Percentiles rank a stretch among this genome's conserved stretches.
Evolutionary conservation across 192 early-diverging fungal genomes (phyloP).

Genomic region (Gaertneriomyces semiglobifer): DNA sequence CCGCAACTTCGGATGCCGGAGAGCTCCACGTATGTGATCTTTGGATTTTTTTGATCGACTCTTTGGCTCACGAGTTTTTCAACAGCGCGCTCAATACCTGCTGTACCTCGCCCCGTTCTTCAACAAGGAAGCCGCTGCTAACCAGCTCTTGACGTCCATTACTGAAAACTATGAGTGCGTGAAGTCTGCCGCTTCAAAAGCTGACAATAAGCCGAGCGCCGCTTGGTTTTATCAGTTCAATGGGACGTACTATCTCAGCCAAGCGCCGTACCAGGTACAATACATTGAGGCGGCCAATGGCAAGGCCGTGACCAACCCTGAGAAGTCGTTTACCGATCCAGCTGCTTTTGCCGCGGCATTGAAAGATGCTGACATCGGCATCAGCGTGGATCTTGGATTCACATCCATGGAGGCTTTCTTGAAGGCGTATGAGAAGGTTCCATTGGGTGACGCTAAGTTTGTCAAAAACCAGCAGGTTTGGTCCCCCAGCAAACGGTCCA

Average conservation of each 20-base stretch:
- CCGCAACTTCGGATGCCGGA: neutral
- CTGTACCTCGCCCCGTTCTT: slow-evolving; percentile 16
- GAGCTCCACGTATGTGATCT: neutral
- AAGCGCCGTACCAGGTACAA: neutral
- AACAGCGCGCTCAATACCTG: slow-evolving; percentile 13
- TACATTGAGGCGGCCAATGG: slow-evolving; percentile 1
- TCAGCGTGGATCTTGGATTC: neutral
- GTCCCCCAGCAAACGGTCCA: slow-evolving; percentile 12
- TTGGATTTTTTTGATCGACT: neutral
- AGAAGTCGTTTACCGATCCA: neutral
- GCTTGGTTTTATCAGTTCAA: slow-evolving; percentile 5
- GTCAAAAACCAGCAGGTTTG: slow-evolving; percentile 2
- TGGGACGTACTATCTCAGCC: neutral
- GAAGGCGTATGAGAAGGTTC: neutral
- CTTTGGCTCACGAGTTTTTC: neutral
- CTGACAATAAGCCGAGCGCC: slow-evolving; percentile 3
- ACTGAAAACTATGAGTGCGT: slow-evolving; percentile 16
- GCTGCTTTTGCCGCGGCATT: neutral
- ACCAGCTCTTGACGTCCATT: neutral
- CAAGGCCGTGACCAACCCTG: neutral
- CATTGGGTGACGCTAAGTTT: neutral
- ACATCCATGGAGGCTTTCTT: neutral
- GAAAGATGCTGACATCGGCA: neutral
- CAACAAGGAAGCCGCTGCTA: slow-evolving; percentile 14
- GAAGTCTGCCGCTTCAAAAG: slow-evolving; percentile 5